Conservation (phyloP, 352 stramenopile species). For the Phytophthora pini region DNA sequence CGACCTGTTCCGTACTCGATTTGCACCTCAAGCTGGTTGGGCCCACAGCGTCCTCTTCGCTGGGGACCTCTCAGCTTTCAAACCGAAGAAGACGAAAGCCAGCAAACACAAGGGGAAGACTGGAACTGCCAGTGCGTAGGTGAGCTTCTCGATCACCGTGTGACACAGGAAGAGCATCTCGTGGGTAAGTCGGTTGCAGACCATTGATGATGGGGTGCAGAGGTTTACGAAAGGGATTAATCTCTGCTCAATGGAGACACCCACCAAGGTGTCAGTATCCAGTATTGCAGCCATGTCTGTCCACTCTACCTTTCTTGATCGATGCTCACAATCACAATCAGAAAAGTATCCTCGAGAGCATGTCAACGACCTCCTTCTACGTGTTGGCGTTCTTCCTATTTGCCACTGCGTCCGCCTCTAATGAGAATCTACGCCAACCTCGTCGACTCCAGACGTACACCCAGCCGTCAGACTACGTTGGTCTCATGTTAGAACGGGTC, state of each 20-base stretch:
- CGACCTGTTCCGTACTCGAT: slow-evolving; percentile 93
- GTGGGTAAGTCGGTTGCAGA: slow-evolving; percentile 12
- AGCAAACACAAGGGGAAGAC: slow-evolving; percentile 18
- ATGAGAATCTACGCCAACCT: slow-evolving; percentile 1
- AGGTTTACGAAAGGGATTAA: slow-evolving; percentile 14
- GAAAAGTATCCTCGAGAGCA: slow-evolving; percentile 1
- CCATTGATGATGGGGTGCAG: slow-evolving; percentile 21
- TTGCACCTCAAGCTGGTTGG: slow-evolving; percentile 93
- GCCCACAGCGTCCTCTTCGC: slow-evolving; percentile 80
- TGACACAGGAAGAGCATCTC: slow-evolving; percentile 3
- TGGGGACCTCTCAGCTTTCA: slow-evolving; percentile 54
- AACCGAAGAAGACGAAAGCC: slow-evolving; percentile 31
- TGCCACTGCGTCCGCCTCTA: not conserved
- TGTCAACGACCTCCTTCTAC: no score
- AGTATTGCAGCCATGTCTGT: slow-evolving; percentile 29
- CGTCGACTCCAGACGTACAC: slow-evolving; percentile 36
- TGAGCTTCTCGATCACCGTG: not conserved
- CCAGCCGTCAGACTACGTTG: slow-evolving; percentile 22
- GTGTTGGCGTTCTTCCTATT: slow-evolving; percentile 10
- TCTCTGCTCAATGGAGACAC: not conserved
- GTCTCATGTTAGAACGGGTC: slow-evolving; percentile 52
- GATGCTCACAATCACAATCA: slow-evolving; percentile 16
- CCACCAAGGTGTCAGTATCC: slow-evolving; percentile 23
- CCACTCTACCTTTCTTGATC: not conserved
- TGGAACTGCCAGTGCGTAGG: slow-evolving; percentile 1